Percentiles rank a stretch among this genome's conserved stretches.
Conservation (phyloP, 164 flowering plant species). For the Buxus sempervirens region DNA sequence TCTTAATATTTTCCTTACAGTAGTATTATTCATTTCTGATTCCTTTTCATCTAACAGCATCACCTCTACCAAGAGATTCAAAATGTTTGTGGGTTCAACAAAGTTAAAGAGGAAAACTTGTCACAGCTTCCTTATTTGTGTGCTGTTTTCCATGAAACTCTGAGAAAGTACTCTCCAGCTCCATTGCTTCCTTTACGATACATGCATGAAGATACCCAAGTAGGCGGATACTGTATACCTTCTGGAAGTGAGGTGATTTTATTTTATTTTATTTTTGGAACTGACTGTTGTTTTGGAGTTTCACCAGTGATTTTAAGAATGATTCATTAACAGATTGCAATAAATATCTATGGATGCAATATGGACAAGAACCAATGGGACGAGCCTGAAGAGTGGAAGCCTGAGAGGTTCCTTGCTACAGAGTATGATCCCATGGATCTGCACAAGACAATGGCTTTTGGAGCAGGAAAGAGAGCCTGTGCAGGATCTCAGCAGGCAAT, state of each 20-base stretch:
- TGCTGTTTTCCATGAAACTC: conserved; percentile 86
- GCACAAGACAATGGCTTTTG: conserved; percentile 94
- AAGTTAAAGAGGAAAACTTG: conserved; percentile 61
- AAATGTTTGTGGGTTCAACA: conserved; percentile 58
- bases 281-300: neutral
- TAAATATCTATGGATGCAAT: conserved; percentile 90
- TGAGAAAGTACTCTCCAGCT: conserved; percentile 77
- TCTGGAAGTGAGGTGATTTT: conserved; percentile 80
- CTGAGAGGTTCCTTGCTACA: conserved; percentile 67
- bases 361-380: conserved; percentile 81
- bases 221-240: conserved; percentile 77
- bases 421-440: conserved; percentile 60
- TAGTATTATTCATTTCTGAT: neutral
- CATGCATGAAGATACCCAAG: conserved; percentile 78
- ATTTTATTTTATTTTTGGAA: neutral
- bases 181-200: conserved; percentile 72
- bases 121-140: conserved; percentile 59
- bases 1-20: neutral
- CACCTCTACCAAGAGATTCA: conserved; percentile 48
- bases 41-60: conserved; percentile 31
- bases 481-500: conserved; percentile 86
- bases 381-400: conserved; percentile 70
- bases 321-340: conserved; percentile 50
- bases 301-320: neutral
- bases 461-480: conserved; percentile 89